Percentiles rank a stretch among this genome's conserved stretches.
These are phyloP conservation scores for Forsythia viridissima DNA, from an alignment of 257 asterid genomes.

Conservation along the genomic window DNA sequence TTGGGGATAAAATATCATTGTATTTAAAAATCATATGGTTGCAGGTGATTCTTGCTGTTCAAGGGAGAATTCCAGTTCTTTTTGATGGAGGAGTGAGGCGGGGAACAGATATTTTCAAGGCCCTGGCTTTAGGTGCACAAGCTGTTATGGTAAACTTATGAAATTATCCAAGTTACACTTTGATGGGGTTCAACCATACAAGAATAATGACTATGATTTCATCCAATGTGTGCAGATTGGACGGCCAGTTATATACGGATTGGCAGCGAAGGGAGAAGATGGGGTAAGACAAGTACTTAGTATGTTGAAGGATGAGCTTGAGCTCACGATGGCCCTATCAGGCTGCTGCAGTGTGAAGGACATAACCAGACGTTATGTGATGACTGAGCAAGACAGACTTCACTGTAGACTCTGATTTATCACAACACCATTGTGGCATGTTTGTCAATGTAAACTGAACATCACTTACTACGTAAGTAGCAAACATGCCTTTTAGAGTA, in stretches of 20 bases:
- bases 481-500: background rate
- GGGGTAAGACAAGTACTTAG: conserved; percentile 50
- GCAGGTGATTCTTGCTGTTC: conserved; percentile 61
- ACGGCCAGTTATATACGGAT: conserved; percentile 52
- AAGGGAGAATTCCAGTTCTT: conserved; percentile 59
- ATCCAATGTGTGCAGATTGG: conserved; percentile 44
- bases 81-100: conserved; percentile 75
- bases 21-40: background rate
- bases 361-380: conserved; percentile 49
- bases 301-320: conserved; percentile 64
- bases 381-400: conserved; percentile 36
- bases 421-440: background rate
- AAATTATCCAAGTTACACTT: background rate
- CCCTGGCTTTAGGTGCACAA: conserved; percentile 70
- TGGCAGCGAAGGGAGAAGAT: conserved; percentile 57
- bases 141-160: conserved; percentile 51
- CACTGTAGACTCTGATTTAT: conserved; percentile 34
- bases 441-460: too few species aligned
- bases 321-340: conserved; percentile 60
- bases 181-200: background rate
- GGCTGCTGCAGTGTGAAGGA: conserved; percentile 53
- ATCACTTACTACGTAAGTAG: too few species aligned
- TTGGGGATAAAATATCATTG: background rate
- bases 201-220: background rate
- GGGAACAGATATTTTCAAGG: conserved; percentile 72